Conservation (phyloP, 345 rosid species). For the Raphanus raphanistrum region DNA sequence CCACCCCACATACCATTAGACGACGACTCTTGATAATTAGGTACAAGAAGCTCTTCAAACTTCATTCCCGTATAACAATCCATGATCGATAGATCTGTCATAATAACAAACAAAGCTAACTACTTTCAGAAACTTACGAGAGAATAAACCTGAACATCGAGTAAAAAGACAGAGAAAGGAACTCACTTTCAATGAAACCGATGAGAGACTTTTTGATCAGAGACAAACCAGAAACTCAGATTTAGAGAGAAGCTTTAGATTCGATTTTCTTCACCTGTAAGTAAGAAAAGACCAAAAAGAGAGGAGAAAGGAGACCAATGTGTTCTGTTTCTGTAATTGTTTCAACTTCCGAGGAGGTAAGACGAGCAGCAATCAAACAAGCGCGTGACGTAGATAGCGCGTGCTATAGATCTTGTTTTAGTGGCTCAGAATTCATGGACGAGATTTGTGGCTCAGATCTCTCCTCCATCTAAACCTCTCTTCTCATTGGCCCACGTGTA, state of each 20-base stretch:
- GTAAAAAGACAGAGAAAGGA: neutral
- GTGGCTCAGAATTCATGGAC: constrained; percentile 41
- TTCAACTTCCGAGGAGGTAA: constrained; percentile 32
- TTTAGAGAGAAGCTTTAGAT: constrained; percentile 1
- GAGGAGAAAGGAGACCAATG: constrained; percentile 20
- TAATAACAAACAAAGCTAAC: neutral
- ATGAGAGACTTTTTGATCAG: constrained; percentile 11
- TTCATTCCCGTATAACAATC: constrained; percentile 34
- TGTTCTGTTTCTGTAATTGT: constrained; percentile 20
- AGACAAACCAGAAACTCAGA: constrained; percentile 9
- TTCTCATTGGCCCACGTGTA: constrained; percentile 35
- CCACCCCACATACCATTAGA: constrained; percentile 40
- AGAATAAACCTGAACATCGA: neutral
- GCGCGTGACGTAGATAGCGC: constrained; percentile 32
- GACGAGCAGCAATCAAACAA: neutral
- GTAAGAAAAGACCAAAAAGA: constrained; percentile 17
- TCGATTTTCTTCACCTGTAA: constrained; percentile 18
- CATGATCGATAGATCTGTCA: constrained; percentile 30
- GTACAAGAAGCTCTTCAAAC: constrained; percentile 32
- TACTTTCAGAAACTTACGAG: constrained; percentile 15
- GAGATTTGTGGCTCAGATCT: constrained; percentile 39
- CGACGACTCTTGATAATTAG: constrained; percentile 34
- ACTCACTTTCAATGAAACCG: constrained; percentile 28
- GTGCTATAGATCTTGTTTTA: constrained; percentile 33
- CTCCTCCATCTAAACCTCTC: constrained; percentile 33